Percentiles rank a stretch among this genome's conserved stretches.
Evolutionary conservation across 208 protist species (phyloP).

Genomic region (Acanthamoeba polyphaga): DNA sequence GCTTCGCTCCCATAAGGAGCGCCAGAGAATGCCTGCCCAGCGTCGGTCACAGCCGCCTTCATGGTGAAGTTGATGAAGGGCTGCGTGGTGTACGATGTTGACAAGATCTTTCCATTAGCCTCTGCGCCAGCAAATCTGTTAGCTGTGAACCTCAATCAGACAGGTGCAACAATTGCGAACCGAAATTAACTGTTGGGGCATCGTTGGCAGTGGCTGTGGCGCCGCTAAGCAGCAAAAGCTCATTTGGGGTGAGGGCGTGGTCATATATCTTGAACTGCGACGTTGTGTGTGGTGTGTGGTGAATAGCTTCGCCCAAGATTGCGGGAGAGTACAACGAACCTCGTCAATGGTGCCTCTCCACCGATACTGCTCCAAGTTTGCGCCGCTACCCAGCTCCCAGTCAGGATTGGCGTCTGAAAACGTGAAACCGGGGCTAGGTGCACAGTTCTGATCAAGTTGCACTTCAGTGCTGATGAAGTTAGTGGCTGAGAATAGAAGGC

Average conservation of each 20-base stretch:
- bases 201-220: not conserved
- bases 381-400: not conserved
- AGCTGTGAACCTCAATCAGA: not conserved
- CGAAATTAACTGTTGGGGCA: not conserved
- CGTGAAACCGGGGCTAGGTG: not conserved
- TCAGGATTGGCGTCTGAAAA: not conserved
- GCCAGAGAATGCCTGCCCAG: not conserved
- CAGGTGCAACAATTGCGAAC: not conserved
- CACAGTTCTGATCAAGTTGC: not conserved
- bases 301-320: too few species aligned
- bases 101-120: not conserved
- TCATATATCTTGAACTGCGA: not conserved
- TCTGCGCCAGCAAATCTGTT: not conserved
- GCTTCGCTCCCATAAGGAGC: not conserved
- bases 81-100: not conserved
- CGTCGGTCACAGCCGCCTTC: not conserved
- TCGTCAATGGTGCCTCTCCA: not conserved
- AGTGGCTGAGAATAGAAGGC: too few species aligned
- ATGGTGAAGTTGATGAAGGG: not conserved
- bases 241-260: not conserved
- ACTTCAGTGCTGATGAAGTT: too few species aligned
- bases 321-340: too few species aligned
- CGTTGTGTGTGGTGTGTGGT: too few species aligned
- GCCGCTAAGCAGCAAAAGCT: too few species aligned
- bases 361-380: rapidly evolving